Percentiles rank a stretch among this genome's conserved stretches.
Conservation (phyloP, 2,329 filamentous ascomycete genomes). For the Exophiala dermatitidis region DNA sequence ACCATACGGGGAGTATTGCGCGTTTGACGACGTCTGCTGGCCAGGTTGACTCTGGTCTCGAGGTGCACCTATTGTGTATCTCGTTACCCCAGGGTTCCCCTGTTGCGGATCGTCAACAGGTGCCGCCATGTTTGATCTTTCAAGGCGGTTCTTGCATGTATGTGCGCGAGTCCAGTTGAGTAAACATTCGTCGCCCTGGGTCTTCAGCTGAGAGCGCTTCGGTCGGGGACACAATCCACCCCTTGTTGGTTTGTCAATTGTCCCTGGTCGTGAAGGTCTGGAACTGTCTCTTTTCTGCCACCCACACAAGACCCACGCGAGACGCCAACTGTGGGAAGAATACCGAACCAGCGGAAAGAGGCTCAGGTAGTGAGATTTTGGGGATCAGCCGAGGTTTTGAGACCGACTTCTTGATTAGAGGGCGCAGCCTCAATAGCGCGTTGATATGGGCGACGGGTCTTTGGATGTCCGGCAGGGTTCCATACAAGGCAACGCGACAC, state of each 20-base stretch:
- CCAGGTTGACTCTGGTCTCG: constrained; percentile 11
- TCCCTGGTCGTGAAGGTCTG: constrained; percentile 3
- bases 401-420: not conserved
- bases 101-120: constrained; percentile 19
- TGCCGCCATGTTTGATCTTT: constrained; percentile 15
- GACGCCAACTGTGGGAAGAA: not conserved
- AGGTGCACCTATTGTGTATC: constrained; percentile 22
- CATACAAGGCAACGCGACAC: constrained; percentile 4
- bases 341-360: not conserved
- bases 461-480: not conserved
- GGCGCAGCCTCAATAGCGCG: not conserved
- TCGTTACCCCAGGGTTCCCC: constrained; percentile 16
- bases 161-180: not conserved
- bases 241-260: not conserved
- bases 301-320: constrained; percentile 8
- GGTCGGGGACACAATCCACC: not conserved
- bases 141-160: constrained; percentile 14
- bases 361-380: constrained; percentile 2
- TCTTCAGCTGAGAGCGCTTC: not conserved
- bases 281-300: constrained; percentile 4
- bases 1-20: constrained; percentile 8
- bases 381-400: not conserved
- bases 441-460: not conserved
- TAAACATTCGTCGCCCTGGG: constrained; percentile 12
- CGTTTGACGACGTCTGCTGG: constrained; percentile 16